A percentile compares a stretch with the other conserved stretches of the same genome.
phyloP scores from a whole-genome alignment of 345 rosid genomes.

The Populus nigra region DNA sequence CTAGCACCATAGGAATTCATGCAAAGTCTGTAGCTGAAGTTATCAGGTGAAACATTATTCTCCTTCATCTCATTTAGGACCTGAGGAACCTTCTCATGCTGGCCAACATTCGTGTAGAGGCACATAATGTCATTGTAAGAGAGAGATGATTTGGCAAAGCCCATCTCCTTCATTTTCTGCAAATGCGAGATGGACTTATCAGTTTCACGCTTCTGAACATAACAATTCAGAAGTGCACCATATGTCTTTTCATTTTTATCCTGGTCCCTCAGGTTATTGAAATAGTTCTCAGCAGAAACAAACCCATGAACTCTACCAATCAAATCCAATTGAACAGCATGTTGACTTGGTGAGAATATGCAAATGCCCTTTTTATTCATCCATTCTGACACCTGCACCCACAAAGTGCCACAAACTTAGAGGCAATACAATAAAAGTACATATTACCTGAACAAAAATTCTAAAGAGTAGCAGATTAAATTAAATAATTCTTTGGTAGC shows the following conservation, averaged over 20 bases:
- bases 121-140: slow-evolving; percentile 80
- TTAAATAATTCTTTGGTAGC: background rate
- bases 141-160: slow-evolving; percentile 50
- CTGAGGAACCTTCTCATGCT: slow-evolving; percentile 56
- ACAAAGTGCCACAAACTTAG: slow-evolving; percentile 4
- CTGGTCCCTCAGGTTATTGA: slow-evolving; percentile 51
- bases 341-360: slow-evolving; percentile 58
- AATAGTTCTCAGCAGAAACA: slow-evolving; percentile 65
- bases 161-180: slow-evolving; percentile 72
- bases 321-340: slow-evolving; percentile 78
- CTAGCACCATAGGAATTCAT: slow-evolving; percentile 65
- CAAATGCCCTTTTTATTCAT: slow-evolving; percentile 57
- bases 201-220: slow-evolving; percentile 55
- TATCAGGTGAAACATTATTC: slow-evolving; percentile 59
- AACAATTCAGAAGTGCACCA: slow-evolving; percentile 86
- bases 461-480: background rate
- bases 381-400: slow-evolving; percentile 77
- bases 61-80: slow-evolving; percentile 72
- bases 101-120: slow-evolving; percentile 55
- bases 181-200: slow-evolving; percentile 61
- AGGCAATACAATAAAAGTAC: background rate
- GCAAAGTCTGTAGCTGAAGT: slow-evolving; percentile 75
- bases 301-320: slow-evolving; percentile 72
- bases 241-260: slow-evolving; percentile 72
- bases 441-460: background rate